Percentiles rank a stretch among this genome's conserved stretches.
These are phyloP conservation scores for Ajuga reptans DNA, from an alignment of 305 asterid genomes.

Conservation along the genomic window DNA sequence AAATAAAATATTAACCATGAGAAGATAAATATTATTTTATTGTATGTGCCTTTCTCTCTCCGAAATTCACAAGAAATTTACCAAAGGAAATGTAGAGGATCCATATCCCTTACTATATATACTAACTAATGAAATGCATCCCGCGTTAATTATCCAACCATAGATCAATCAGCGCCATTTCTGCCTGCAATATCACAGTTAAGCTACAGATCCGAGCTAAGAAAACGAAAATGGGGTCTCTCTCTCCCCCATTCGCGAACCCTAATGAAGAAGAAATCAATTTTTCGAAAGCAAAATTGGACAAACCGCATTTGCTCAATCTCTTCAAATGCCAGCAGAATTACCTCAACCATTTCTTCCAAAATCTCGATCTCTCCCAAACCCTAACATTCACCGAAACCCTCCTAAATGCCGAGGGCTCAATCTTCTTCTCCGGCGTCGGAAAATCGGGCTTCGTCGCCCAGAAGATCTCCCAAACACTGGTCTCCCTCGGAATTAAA, in stretches of 20 bases:
- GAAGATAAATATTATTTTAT: no score
- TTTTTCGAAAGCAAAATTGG: conserved; percentile 24
- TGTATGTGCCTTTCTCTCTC: no score
- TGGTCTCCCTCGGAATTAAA: conserved; percentile 61
- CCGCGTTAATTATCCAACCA: not conserved
- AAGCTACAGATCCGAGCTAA: not conserved
- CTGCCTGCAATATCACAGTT: not conserved
- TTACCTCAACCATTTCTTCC: conserved; percentile 83
- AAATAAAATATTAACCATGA: no score
- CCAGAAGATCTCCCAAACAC: conserved; percentile 78
- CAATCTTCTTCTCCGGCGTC: conserved; percentile 76
- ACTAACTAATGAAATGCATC: not conserved
- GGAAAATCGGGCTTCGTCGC: conserved; percentile 88
- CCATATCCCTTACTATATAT: no score
- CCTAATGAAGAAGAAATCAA: conserved; percentile 15
- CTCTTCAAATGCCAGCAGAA: conserved; percentile 83
- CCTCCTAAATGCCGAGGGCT: conserved; percentile 56
- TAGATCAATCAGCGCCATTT: not conserved
- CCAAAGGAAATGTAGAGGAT: no score
- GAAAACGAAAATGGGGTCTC: conserved; percentile 57
- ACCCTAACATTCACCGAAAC: conserved; percentile 69
- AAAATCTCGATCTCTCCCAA: conserved; percentile 71
- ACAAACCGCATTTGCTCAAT: conserved; percentile 48
- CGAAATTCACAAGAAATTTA: no score
- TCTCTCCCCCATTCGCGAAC: conserved; percentile 27